These are phyloP conservation scores for Brassica balearica DNA, from an alignment of 441 rosid genomes.

Conservation along the genomic window DNA sequence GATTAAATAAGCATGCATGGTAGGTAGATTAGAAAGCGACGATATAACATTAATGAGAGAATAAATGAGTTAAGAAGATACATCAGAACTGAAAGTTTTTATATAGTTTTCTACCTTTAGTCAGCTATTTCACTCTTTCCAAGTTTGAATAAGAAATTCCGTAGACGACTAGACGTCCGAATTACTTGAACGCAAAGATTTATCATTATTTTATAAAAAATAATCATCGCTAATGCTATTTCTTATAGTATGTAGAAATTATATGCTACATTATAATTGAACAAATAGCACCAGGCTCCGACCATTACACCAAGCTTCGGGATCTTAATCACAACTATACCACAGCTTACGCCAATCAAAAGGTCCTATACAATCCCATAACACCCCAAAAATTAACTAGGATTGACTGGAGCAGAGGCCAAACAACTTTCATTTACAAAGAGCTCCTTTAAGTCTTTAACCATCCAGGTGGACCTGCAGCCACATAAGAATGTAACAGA, in stretches of 20 bases:
- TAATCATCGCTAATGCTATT: neutral
- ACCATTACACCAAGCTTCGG: too few species aligned
- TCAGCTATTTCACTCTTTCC: slow-evolving; percentile 28
- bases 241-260: neutral
- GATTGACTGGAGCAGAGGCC: too few species aligned
- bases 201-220: neutral
- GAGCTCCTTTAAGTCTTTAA: too few species aligned
- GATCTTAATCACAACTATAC: too few species aligned
- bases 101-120: slow-evolving; percentile 17
- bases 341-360: too few species aligned
- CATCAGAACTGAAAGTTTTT: neutral
- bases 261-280: neutral
- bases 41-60: neutral
- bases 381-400: too few species aligned
- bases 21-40: slow-evolving; percentile 11
- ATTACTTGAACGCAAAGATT: slow-evolving; percentile 17
- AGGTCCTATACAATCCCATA: too few species aligned
- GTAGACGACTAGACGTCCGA: neutral
- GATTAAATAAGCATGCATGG: slow-evolving; percentile 26
- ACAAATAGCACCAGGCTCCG: too few species aligned
- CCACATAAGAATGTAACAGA: too few species aligned
- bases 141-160: slow-evolving; percentile 30
- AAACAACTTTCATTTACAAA: too few species aligned
- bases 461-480: too few species aligned
- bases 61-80: neutral